Conservation (phyloP, 129 eudicot species). For the Lactuca saligna region DNA sequence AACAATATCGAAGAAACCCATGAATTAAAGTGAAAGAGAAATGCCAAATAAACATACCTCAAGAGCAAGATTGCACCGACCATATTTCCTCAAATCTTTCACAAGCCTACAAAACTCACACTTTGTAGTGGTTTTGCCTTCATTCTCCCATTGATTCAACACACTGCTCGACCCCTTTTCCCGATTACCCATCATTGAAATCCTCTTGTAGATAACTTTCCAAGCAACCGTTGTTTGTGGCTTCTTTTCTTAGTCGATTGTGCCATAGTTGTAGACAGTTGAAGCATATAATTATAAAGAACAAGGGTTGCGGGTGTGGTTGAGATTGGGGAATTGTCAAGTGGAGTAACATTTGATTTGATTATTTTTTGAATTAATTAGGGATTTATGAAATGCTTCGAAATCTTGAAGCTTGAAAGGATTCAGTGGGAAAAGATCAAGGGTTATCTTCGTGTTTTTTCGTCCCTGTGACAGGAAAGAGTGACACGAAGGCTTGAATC, state of each 20-base stretch:
- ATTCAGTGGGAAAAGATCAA: conserved; percentile 5
- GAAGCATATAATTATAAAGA: conserved; percentile 32
- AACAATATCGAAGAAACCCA: conserved; percentile 13
- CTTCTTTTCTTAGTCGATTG: conserved; percentile 52
- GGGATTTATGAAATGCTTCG: conserved; percentile 20
- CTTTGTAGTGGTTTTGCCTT: conserved; percentile 46
- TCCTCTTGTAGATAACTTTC: conserved; percentile 56
- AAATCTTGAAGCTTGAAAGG: conserved; percentile 14
- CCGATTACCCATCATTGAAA: conserved; percentile 44
- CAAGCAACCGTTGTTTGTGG: conserved; percentile 42
- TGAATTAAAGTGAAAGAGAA: not conserved
- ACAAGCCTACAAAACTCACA: conserved; percentile 75
- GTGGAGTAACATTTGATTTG: conserved; percentile 38
- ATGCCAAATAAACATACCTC: conserved; percentile 46
- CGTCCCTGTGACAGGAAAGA: conserved; percentile 9
- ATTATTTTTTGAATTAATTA: not conserved
- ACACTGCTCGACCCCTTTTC: conserved; percentile 46
- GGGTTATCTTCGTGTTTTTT: conserved; percentile 32
- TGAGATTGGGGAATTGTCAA: conserved; percentile 34
- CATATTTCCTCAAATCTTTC: conserved; percentile 71
- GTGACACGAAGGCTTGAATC: too few species aligned
- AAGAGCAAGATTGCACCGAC: conserved; percentile 56
- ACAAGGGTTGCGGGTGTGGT: conserved; percentile 25
- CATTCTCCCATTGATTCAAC: conserved; percentile 67
- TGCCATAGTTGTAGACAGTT: conserved; percentile 38